Percentiles rank a stretch among this genome's conserved stretches.
phyloP scores from a whole-genome alignment of 441 rosid genomes.

The Erodium texanum region DNA sequence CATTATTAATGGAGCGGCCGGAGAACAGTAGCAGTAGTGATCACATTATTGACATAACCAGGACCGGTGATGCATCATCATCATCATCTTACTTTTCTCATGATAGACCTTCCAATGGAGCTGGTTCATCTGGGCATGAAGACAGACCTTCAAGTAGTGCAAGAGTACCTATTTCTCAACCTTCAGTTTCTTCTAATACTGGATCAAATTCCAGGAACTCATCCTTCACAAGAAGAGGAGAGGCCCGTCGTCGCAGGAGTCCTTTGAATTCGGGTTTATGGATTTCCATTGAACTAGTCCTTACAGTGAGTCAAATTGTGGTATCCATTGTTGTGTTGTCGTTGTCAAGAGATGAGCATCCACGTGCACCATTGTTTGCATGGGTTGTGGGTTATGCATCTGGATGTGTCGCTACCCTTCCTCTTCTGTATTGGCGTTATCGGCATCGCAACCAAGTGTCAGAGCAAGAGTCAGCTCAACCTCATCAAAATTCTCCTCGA shows the following conservation, averaged over 20 bases:
- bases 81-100: constrained; percentile 37
- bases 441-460: constrained; percentile 44
- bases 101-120: constrained; percentile 27
- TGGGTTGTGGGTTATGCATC: constrained; percentile 93
- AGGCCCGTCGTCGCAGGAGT: constrained; percentile 62
- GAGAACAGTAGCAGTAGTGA: constrained; percentile 31
- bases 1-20: constrained; percentile 57
- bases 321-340: constrained; percentile 71
- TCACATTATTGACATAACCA: constrained; percentile 56
- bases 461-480: constrained; percentile 53
- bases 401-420: constrained; percentile 90
- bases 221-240: constrained; percentile 40
- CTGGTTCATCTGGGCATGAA: constrained; percentile 22
- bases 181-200: constrained; percentile 33
- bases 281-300: constrained; percentile 74
- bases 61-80: constrained; percentile 20
- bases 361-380: constrained; percentile 59
- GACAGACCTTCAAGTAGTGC: constrained; percentile 39
- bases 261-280: constrained; percentile 85
- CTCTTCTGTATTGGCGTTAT: constrained; percentile 80
- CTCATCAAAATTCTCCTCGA: constrained; percentile 42
- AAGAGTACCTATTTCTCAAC: constrained; percentile 29
- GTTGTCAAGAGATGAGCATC: constrained; percentile 64
- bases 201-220: constrained; percentile 41
- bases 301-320: constrained; percentile 75